phyloP scores from a whole-genome alignment of 2,329 filamentous ascomycete species.

The Trematosphaeria pertusa region DNA sequence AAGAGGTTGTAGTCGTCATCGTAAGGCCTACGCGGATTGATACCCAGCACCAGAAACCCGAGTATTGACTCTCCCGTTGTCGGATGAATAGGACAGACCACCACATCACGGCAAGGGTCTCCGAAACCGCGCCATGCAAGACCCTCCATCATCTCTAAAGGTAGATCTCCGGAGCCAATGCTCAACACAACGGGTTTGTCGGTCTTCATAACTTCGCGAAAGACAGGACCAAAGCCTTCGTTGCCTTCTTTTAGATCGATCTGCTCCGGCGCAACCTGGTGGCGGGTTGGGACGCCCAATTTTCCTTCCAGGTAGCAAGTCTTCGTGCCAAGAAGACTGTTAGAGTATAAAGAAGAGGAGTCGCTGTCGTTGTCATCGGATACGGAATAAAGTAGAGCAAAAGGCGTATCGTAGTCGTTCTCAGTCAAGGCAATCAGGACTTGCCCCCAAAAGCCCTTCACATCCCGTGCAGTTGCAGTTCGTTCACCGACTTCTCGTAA shows the following conservation, averaged over 20 bases:
- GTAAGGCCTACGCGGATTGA: constrained; percentile 79
- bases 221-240: constrained; percentile 77
- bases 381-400: constrained; percentile 79
- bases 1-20: constrained; percentile 83
- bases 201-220: constrained; percentile 76
- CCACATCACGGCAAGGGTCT: constrained; percentile 72
- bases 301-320: constrained; percentile 74
- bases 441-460: constrained; percentile 76
- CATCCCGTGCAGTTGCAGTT: constrained; percentile 73
- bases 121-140: constrained; percentile 75
- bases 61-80: constrained; percentile 76
- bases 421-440: constrained; percentile 73
- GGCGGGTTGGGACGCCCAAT: constrained; percentile 70
- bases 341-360: constrained; percentile 73
- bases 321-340: constrained; percentile 66
- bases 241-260: constrained; percentile 74
- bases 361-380: constrained; percentile 75
- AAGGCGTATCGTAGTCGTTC: constrained; percentile 78
- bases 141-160: constrained; percentile 68
- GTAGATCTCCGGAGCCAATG: constrained; percentile 70
- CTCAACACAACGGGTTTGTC: constrained; percentile 72
- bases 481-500: constrained; percentile 78
- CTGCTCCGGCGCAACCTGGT: constrained; percentile 64
- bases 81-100: constrained; percentile 80
- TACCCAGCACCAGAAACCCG: constrained; percentile 79